Base-by-base conservation (phyloP, 345 rosid genomes). In the Eucalyptus rudis region DNA sequence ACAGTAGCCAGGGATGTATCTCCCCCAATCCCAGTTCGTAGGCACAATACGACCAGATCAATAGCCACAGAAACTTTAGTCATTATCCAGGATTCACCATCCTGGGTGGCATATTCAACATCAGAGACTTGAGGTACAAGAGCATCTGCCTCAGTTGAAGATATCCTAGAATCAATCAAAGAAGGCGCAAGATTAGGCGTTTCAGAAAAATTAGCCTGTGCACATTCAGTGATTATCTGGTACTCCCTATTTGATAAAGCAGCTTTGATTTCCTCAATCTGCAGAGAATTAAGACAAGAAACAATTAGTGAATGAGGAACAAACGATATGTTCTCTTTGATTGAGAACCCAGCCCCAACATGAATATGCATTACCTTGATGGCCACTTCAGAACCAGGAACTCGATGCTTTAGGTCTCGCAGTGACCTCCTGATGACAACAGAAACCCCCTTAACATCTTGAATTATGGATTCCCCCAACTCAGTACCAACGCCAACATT, bases 221-320 rank as follows among this genome's bases (percentile, higher is more conserved):
- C 97, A 93, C 99, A 96, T 91, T 97, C 99, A 27, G 97, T 92
- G 90, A 97, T 93, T 91, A 97, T 96, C 93, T 93, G 98, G 95
- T 97, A 97, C 85, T 97, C 99, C 92, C 71, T 95, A 89, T 95
- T 94, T 56, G 99, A 94, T 86, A 97, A 93, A 76, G 96, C 95
- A 56, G 98, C 98, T 94, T 93, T 96, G 88, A 97, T 88, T 90
- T 94, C 96, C 86, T 94, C 98, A 93, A 97, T 92, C 99, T 97
- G 97, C 89, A 91, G 87, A 86, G 59, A 54, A 76, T 76, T 40
- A 64, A 14, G 3, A 76, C 84, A 40, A 71, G 47, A 36, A 76
- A 76, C 84, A 40, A 40, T 3, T 76, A 36, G 29, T 40, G 47
- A 36, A 76, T 40, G 47, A 40, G 47, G 47, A 76, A 76, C 8